These are phyloP conservation scores for Musa troglodytarum DNA, from an alignment of 176 grass and related monocot species.

Conservation along the genomic window DNA sequence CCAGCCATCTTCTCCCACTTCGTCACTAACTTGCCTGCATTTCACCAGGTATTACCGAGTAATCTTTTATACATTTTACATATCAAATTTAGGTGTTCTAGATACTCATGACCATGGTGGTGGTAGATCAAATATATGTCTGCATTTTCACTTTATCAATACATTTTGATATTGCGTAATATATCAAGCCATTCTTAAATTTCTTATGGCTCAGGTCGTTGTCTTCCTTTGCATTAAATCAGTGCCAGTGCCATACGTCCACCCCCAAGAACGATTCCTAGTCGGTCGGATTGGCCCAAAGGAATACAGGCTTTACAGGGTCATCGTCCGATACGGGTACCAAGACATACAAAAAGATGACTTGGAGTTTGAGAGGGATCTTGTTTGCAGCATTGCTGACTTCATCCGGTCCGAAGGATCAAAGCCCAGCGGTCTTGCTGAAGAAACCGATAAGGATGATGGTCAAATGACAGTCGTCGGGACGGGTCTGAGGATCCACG, in stretches of 20 bases:
- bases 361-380: slow-evolving; percentile 75
- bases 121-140: no score
- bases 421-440: slow-evolving; percentile 15
- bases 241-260: slow-evolving; percentile 51
- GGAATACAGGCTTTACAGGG: slow-evolving; percentile 65
- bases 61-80: background rate
- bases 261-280: slow-evolving; percentile 51
- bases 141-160: background rate
- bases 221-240: slow-evolving; percentile 85
- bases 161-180: background rate
- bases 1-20: slow-evolving; percentile 96
- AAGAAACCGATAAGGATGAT: slow-evolving; percentile 24
- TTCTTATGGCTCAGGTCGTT: slow-evolving; percentile 42
- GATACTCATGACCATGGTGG: no score
- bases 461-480: slow-evolving; percentile 53
- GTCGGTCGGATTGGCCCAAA: slow-evolving; percentile 71
- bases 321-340: slow-evolving; percentile 77
- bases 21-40: slow-evolving; percentile 90
- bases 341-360: slow-evolving; percentile 69
- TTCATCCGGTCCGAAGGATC: slow-evolving; percentile 45
- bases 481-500: slow-evolving; percentile 32
- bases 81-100: background rate
- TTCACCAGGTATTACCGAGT: slow-evolving; percentile 65
- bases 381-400: slow-evolving; percentile 78
- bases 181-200: background rate